Base-by-base conservation (phyloP, 2,329 filamentous ascomycete species). In the Akanthomyces dipterigenus region DNA sequence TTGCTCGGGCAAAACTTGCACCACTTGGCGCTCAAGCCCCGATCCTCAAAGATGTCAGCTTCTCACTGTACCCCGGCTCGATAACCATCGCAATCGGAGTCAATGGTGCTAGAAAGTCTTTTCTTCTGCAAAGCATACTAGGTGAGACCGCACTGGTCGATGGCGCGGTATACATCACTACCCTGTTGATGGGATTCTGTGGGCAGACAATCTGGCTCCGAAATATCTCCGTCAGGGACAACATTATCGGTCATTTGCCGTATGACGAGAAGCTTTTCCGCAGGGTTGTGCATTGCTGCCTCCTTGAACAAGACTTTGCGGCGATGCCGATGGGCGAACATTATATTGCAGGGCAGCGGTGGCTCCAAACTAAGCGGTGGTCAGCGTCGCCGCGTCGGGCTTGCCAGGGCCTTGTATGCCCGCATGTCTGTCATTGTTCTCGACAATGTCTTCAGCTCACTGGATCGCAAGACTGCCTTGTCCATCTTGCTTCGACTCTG, bases 361-460 rank as follows among this genome's bases (percentile, higher is more conserved):
- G 55, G 55, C 5, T 45, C 7, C 5, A 57, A 57, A 20, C 40
- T 57, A 18, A 57, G 55, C 26, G 55, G 55, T 3, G 55, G 55
- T 6, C 55, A 57, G 36, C 40, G 43, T 16, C 55, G 48, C 11
- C 40, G 55, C 5, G 20, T 57, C 12, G 63, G 51, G 3, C 57
- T 65, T 34, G 64, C 63, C 0, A 58, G 64, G 31, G 61, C 63
- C 11, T 1, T 64, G 1, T 64, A 63, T 14, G 38, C 56, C 2
- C 63, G 58, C 0, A 53, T 42, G 22, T 50, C 54, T 2, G 48
- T 64, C 2, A 24, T 62, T 16, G 3, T 64, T 18, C 22, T 65
- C 1, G 64, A 65, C n/a, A 63, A 65, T 18, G 57, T 55, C 9
- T 61, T 65, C 20, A 64, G 63, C n/a, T 63, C 64, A 5, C 54